Evolutionary conservation across 768 basidiomycete genomes (phyloP).

Genomic region (Termitomyces sp.): DNA sequence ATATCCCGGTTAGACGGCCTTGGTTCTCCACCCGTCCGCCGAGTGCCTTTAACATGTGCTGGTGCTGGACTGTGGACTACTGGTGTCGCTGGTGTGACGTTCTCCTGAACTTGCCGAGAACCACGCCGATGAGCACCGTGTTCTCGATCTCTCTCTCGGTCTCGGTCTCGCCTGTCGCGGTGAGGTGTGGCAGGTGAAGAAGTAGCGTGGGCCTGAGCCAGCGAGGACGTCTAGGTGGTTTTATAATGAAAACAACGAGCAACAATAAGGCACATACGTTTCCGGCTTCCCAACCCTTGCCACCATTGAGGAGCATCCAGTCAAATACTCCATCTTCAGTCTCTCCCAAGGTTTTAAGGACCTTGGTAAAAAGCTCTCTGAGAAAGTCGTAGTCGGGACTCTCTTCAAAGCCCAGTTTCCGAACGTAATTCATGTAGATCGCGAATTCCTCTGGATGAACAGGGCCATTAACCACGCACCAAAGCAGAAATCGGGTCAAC

Average conservation of each 20-base stretch:
- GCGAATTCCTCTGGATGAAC: constrained; percentile 92
- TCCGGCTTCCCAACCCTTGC: constrained; percentile 93
- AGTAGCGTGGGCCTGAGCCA: constrained; percentile 48
- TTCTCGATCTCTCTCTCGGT: constrained; percentile 52
- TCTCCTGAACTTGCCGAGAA: constrained; percentile 54
- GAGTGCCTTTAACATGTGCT: constrained; percentile 55
- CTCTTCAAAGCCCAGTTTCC: constrained; percentile 97
- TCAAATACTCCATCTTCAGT: constrained; percentile 90
- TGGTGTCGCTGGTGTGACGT: constrained; percentile 46
- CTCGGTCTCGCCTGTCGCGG: constrained; percentile 51
- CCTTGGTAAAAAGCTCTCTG: constrained; percentile 88
- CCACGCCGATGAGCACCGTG: constrained; percentile 44
- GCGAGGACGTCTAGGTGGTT: constrained; percentile 32
- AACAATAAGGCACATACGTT: constrained; percentile 49
- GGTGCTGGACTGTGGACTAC: constrained; percentile 63
- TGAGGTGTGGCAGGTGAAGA: constrained; percentile 49
- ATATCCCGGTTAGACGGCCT: constrained; percentile 46
- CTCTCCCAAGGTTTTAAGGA: constrained; percentile 83
- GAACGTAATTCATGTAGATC: constrained; percentile 99
- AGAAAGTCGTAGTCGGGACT: constrained; percentile 97
- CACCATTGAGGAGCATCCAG: constrained; percentile 93
- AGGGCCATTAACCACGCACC: constrained; percentile 1
- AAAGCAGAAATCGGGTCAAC: constrained; percentile 7
- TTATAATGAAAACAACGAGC: constrained; percentile 5
- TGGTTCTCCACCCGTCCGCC: constrained; percentile 45